These are phyloP conservation scores for Alternaria sp. DNA, from an alignment of 2,329 filamentous ascomycete genomes.

Conservation along the genomic window DNA sequence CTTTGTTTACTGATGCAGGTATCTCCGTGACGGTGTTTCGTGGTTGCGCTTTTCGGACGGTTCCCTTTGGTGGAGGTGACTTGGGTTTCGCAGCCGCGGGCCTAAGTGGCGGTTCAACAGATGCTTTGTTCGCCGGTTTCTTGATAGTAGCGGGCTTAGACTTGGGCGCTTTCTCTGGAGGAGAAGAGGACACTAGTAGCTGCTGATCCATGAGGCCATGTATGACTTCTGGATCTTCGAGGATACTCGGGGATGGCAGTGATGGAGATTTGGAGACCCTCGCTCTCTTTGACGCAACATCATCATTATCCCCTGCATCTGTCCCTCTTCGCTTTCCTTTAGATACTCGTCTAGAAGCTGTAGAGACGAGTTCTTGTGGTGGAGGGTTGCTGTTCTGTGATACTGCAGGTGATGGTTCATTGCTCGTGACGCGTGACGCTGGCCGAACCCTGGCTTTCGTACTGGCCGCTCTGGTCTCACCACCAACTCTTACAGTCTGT, in stretches of 20 bases:
- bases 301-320: neutral
- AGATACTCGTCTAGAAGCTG: neutral
- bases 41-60: neutral
- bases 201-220: constrained; percentile 45
- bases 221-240: constrained; percentile 39
- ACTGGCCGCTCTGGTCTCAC: constrained; percentile 9
- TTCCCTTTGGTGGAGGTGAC: constrained; percentile 4
- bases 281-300: constrained; percentile 9
- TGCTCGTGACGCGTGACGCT: constrained; percentile 6
- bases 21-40: constrained; percentile 13
- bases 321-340: constrained; percentile 20
- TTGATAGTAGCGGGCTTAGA: constrained; percentile 11
- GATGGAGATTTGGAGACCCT: constrained; percentile 15
- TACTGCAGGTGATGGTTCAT: constrained; percentile 17
- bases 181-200: constrained; percentile 22
- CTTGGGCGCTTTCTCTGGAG: constrained; percentile 6
- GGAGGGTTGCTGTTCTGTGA: constrained; percentile 1
- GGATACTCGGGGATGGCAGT: constrained; percentile 19
- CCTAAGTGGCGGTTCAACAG: neutral
- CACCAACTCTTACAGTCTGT: constrained; percentile 14
- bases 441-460: constrained; percentile 7
- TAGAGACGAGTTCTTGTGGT: neutral
- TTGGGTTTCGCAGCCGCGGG: neutral
- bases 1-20: constrained; percentile 2
- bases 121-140: constrained; percentile 4